Evolutionary conservation across 352 stramenopile species (phyloP), one percentile per base, ranked within the genome.

Genomic region (Globisporangium sylvaticum): DNA sequence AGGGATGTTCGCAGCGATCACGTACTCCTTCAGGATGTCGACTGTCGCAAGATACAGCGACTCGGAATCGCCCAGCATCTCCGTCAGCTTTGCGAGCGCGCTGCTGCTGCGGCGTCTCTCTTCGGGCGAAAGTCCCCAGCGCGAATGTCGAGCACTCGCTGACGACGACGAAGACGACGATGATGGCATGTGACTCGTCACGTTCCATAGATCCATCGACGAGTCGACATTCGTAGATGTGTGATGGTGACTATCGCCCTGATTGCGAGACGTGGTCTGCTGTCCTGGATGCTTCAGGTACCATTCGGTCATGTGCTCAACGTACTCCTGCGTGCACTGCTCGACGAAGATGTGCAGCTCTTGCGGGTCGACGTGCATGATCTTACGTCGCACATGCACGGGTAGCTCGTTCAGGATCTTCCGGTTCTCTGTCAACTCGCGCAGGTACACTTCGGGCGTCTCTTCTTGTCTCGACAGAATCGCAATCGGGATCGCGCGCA

Each of bases 61-160:
- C 55, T 92, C 80, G 0, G 88, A 96, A 58, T 96, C 88, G 27
- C 84, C 88, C 46, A 96, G 73, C 84, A 94, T 92, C 50, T 92
- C 82, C 18, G 76, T 76, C 27, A 96, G 67, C 48, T 89, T 86
- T 29, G 75, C 69, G 44, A 96, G 71, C 20, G 83, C 79, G 4
- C 79, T 54, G 52, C 87, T 93, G 65, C 88, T 79, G 60, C 85
- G 80, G 37, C 88, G 83, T 14, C 88, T 79, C 25, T 94, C 88
- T 65, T 96, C 86, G 0, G 76, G 77, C 9, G 70, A 73, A 8
- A 69, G 44, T 3, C 60, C 64, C 68, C 71, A 75, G 24, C 60
- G 58, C 3, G 61, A 69, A 34, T 76, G 65, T 2, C 61, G 37
- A 10, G n/a, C 58, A 27, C 64, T 74, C 24, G 58, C 32, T 42